phyloP scores from a whole-genome alignment of 129 eudicot genomes.

The Dittrichia graveolens region DNA sequence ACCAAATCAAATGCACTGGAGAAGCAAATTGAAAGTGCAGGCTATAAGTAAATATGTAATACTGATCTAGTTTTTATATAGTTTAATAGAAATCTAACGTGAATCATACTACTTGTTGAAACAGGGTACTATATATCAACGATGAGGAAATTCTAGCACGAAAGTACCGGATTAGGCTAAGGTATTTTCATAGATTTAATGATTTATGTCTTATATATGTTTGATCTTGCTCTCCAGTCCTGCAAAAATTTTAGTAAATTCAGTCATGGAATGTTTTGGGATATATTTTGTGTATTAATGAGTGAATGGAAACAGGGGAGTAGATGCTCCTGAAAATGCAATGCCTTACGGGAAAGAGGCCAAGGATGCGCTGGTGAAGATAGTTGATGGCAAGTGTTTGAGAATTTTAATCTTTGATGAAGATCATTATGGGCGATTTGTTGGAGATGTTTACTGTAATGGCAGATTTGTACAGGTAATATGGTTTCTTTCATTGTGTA shows the following conservation, averaged over 20 bases:
- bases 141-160: conserved; percentile 73
- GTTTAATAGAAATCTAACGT: background rate
- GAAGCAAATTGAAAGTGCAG: conserved; percentile 56
- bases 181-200: conserved; percentile 50
- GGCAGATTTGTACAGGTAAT: conserved; percentile 78
- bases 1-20: conserved; percentile 64
- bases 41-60: conserved; percentile 52
- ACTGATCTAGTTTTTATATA: background rate
- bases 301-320: conserved; percentile 59
- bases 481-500: background rate
- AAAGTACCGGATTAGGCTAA: conserved; percentile 76
- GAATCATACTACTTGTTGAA: background rate
- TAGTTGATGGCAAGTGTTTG: conserved; percentile 62
- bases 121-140: conserved; percentile 58
- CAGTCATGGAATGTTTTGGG: background rate
- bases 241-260: background rate
- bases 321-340: conserved; percentile 84
- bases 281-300: background rate
- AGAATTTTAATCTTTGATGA: conserved; percentile 57
- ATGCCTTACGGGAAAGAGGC: conserved; percentile 87
- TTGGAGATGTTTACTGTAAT: conserved; percentile 85
- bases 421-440: conserved; percentile 72
- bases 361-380: conserved; percentile 66
- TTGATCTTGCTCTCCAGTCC: background rate
- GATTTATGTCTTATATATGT: conserved; percentile 1